A percentile compares a stretch with the other conserved stretches of the same genome.
Conservation (phyloP, 768 basidiomycete genomes). For the Ramaria rubella region DNA sequence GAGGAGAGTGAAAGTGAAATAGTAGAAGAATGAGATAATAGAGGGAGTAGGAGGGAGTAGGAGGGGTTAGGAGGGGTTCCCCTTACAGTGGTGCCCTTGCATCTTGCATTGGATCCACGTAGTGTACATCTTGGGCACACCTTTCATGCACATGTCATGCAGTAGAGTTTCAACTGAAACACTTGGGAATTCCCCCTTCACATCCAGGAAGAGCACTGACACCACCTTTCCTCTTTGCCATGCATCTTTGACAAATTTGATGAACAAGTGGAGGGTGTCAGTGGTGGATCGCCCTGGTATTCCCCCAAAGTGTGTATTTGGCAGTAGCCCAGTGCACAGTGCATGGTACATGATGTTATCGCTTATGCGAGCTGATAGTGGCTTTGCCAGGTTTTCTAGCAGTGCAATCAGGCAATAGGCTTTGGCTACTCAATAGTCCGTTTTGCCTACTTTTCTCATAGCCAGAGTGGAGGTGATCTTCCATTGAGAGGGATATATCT, state of each 20-base stretch:
- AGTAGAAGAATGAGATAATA: too few species aligned
- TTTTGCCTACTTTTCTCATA: slow-evolving; percentile 20
- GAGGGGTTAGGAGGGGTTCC: not conserved
- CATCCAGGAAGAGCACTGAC: slow-evolving; percentile 24
- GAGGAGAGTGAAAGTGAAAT: too few species aligned
- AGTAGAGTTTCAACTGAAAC: slow-evolving; percentile 10
- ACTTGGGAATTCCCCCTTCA: slow-evolving; percentile 26
- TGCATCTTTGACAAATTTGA: slow-evolving; percentile 29
- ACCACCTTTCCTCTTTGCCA: slow-evolving; percentile 24
- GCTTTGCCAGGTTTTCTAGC: slow-evolving; percentile 19
- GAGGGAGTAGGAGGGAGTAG: too few species aligned
- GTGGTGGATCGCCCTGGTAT: slow-evolving; percentile 25
- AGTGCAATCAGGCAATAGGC: slow-evolving; percentile 24
- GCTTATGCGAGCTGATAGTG: not conserved
- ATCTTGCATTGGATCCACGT: not conserved
- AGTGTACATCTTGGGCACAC: slow-evolving; percentile 10
- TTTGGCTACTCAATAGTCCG: slow-evolving; percentile 18
- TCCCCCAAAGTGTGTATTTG: slow-evolving; percentile 25
- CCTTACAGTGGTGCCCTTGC: not conserved
- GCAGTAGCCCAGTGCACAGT: slow-evolving; percentile 19
- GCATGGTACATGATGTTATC: not conserved
- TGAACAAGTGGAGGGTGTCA: slow-evolving; percentile 26
- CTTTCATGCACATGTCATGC: slow-evolving; percentile 11
- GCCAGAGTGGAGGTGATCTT: slow-evolving; percentile 14
- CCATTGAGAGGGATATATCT: slow-evolving; percentile 13